Percentiles rank a stretch among this genome's conserved stretches.
These are phyloP conservation scores for Thinopyrum obtusiflorum DNA, from an alignment of 202 grass and related monocot species.

Conservation along the genomic window DNA sequence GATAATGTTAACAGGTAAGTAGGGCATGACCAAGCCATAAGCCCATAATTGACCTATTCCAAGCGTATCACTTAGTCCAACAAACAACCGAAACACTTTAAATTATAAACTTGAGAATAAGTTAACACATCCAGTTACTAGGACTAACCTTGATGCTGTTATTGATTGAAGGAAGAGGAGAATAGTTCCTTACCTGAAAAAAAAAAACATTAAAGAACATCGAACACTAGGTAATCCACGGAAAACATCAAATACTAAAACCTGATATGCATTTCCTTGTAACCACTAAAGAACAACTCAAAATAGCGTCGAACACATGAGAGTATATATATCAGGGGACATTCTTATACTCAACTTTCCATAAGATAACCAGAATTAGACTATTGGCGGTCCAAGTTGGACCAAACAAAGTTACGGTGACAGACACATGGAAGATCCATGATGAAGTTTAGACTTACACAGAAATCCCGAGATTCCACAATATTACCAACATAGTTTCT, in stretches of 20 bases:
- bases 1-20: background rate
- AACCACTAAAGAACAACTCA: background rate
- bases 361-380: slow-evolving; percentile 1
- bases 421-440: slow-evolving; percentile 5
- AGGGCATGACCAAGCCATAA: background rate
- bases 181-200: slow-evolving; percentile 80
- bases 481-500: slow-evolving; percentile 86
- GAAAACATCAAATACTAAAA: background rate
- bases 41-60: background rate
- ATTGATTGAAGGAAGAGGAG: slow-evolving; percentile 75
- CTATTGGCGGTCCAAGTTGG: background rate
- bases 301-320: background rate
- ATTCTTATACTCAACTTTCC: background rate
- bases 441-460: slow-evolving; percentile 54
- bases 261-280: background rate
- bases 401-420: background rate
- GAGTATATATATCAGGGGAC: background rate
- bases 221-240: background rate
- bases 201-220: slow-evolving; percentile 11
- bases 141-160: slow-evolving; percentile 89
- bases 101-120: slow-evolving; percentile 13
- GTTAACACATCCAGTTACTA: slow-evolving; percentile 22
- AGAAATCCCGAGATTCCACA: slow-evolving; percentile 69
- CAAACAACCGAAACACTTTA: background rate
- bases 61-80: slow-evolving; percentile 2